Evolutionary conservation across 2,329 filamentous ascomycete species (phyloP), one percentile per base, ranked within the genome.

Genomic region (Xylariomycetidae sp.): DNA sequence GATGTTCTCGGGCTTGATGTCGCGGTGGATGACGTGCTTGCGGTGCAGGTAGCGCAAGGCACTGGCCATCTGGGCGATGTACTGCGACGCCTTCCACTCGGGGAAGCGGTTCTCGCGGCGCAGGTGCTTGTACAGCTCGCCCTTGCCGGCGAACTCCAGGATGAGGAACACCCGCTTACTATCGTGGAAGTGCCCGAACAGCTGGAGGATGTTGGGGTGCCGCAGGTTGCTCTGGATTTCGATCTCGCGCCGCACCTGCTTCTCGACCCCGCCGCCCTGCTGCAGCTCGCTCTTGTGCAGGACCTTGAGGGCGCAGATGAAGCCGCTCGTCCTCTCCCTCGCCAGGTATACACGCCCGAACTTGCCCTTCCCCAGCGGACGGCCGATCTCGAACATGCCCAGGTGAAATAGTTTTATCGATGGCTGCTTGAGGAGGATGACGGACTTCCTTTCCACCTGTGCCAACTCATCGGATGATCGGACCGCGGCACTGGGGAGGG

Each of bases 1-100:
- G 45, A 97, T 97, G 54, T 97, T 97, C 64, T 97, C 89, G 3
- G 89, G 89, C 69, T 97, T 97, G 67, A 97, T 97, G 53, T 97
- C 89, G 38, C 89, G 77, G 63, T 97, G 90, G 67, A 97, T 97
- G 49, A 97, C 86, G 60, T 96, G 88, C 69, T 97, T 97, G 59
- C 88, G 88, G 69, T 96, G 89, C 28, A 96, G 74, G 56, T 96
- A 97, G 48, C 82, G 82, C 49, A 95, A 67, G 1, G 88, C 88
- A 27, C 83, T 83, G n/a, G 85, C 85, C 86, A 92, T 92, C 62
- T 94, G 87, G 3, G 86, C 86, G 43, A 92, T 80, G 60, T 90
- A 94, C 63, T 88, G 83, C 16, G 86, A 85, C 7, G 87, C 85
- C 60, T 88, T 88, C 77, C 82, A 86, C 59, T 94, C 87, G 4